phyloP scores from a whole-genome alignment of 1,284 basidiomycete species.

The Trametes pubescens region DNA sequence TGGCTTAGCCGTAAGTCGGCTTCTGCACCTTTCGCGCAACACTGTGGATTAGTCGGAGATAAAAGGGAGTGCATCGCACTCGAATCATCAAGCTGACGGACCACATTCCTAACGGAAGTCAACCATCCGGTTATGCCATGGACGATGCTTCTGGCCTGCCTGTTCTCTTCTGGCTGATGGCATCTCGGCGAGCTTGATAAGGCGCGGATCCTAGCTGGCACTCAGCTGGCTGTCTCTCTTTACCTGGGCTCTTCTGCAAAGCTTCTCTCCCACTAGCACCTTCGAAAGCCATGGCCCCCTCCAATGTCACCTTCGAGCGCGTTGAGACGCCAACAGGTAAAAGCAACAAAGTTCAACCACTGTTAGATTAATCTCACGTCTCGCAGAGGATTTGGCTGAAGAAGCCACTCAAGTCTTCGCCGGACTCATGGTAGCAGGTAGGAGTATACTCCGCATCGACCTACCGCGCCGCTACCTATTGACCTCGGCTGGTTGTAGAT shows the following conservation, averaged over 20 bases:
- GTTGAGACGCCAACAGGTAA: slow-evolving; percentile 12
- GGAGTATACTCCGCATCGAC: background rate
- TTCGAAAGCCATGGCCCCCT: slow-evolving; percentile 5
- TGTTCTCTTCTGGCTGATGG: slow-evolving; percentile 2
- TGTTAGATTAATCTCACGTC: background rate
- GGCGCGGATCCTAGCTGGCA: background rate
- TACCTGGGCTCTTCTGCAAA: background rate
- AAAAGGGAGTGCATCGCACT: too few species aligned
- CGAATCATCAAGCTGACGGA: slow-evolving; percentile 3
- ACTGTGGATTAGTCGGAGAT: background rate
- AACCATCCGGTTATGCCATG: background rate
- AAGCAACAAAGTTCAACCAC: background rate
- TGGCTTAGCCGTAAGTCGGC: too few species aligned
- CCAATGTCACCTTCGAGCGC: slow-evolving; percentile 6
- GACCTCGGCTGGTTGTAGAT: slow-evolving; percentile 11
- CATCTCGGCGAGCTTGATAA: background rate
- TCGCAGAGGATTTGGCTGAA: slow-evolving; percentile 13
- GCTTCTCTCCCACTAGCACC: too few species aligned
- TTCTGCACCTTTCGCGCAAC: background rate
- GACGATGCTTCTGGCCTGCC: background rate
- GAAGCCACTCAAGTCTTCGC: slow-evolving; percentile 26
- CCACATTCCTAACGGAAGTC: background rate
- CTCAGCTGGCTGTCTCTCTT: background rate
- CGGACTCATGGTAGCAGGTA: slow-evolving; percentile 27
- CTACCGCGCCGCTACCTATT: background rate